Conservation (phyloP, 2,329 filamentous ascomycete species). For the Fusarium pseudonygamai region DNA sequence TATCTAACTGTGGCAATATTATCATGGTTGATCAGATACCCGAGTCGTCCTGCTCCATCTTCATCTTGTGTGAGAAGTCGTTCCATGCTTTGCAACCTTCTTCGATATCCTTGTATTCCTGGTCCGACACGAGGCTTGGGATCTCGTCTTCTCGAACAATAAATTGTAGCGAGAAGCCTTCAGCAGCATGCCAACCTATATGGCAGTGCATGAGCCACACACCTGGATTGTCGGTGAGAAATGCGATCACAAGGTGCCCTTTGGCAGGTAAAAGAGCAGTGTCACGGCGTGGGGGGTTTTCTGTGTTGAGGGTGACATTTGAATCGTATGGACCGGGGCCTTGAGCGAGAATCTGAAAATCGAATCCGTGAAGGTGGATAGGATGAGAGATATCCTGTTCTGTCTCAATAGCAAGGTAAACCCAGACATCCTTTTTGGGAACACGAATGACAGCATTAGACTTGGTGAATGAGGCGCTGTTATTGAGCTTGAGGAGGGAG, state of each 20-base stretch:
- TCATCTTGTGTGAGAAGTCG: constrained; percentile 11
- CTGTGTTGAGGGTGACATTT: constrained; percentile 26
- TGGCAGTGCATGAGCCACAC: constrained; percentile 63
- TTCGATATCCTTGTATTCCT: constrained; percentile 20
- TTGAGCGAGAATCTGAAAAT: constrained; percentile 45
- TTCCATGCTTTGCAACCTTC: constrained; percentile 29
- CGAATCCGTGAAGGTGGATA: constrained; percentile 51
- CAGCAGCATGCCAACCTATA: constrained; percentile 46
- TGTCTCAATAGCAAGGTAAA: constrained; percentile 45
- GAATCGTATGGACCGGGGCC: constrained; percentile 39
- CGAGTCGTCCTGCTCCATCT: constrained; percentile 35
- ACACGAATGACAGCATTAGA: constrained; percentile 46
- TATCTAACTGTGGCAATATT: background rate
- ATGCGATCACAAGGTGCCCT: constrained; percentile 60
- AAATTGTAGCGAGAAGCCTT: constrained; percentile 39
- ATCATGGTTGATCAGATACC: constrained; percentile 18
- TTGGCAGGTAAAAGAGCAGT: constrained; percentile 57
- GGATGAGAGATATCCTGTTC: constrained; percentile 44
- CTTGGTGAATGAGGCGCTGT: constrained; percentile 32
- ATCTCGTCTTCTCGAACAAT: constrained; percentile 38
- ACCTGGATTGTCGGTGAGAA: constrained; percentile 60
- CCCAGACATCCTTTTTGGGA: constrained; percentile 41
- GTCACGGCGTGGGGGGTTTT: constrained; percentile 63
- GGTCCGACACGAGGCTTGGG: constrained; percentile 19
- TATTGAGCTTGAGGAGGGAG: constrained; percentile 41